Base-by-base conservation (phyloP, 2,329 filamentous ascomycete species). In the Cladosporium sp. region DNA sequence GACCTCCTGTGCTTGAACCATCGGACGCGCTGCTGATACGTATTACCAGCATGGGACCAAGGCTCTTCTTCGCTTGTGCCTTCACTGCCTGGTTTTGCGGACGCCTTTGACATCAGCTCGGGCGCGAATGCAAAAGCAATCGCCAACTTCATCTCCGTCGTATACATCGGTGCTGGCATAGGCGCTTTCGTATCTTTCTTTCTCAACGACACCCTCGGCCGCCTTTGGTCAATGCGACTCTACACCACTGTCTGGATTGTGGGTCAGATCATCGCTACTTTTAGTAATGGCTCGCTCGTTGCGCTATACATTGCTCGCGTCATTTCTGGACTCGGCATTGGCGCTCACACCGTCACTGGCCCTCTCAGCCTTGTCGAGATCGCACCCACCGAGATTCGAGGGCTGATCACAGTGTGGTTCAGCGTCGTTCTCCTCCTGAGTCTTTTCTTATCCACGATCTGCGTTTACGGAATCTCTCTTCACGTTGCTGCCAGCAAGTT, bases 301-400 rank as follows among this genome's bases (percentile, higher is more conserved):
- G 66, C 59, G 6, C 58, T 74, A 1, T 73, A 72, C 49, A 64
- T 63, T 1, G 63, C 67, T 3, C 66, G 71, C 16, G 66, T 74
- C 31, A 61, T 74, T 1, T 63, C 63, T 1, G 71, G 69, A 2
- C 57, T 72, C 4, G 72, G 68, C 2, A 71, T 73, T 33, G 72
- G 72, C 0, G 59, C 70, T 2, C 54, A 72, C 4, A 72, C 66
- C 1, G 71, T 73, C 6, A 69, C 60, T 1, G 69, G 70, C 0
- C 61, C 71, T 6, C 64, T 73, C 52, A 65, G 65, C 5, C 66
- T 74, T 33, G 68, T 68, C 4, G 72, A 74, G 56, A 68, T 73
- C 13, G 68, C 72, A 1, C 70, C 72, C 0, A 55, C 63, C 5
- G 70, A 71, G 52, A 69, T 72, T 2, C 68, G 71, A 5, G 71